Conservation (phyloP, 345 rosid genomes). For the Moringa oleifera region DNA sequence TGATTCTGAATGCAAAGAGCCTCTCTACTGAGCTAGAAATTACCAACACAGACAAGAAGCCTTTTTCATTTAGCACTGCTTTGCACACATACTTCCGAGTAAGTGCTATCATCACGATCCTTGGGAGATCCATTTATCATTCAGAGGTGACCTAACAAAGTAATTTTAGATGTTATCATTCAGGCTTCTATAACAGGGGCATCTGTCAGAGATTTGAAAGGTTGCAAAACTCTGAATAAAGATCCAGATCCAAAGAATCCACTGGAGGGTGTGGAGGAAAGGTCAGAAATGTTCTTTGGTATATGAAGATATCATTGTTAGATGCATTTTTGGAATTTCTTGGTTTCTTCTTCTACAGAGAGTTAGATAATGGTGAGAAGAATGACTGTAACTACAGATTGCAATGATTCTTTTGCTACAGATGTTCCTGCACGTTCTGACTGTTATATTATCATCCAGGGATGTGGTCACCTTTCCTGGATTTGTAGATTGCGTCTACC, state of each 20-base stretch:
- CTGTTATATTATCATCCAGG: slow-evolving; percentile 39
- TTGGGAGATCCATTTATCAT: slow-evolving; percentile 5
- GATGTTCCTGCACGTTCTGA: slow-evolving; percentile 19
- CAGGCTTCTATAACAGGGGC: slow-evolving; percentile 85
- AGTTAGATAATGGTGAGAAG: too few species aligned
- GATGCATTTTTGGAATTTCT: not conserved
- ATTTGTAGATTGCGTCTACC: slow-evolving; percentile 85
- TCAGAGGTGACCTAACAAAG: not conserved
- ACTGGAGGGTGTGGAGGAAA: slow-evolving; percentile 70
- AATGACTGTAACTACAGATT: not conserved
- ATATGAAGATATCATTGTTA: too few species aligned
- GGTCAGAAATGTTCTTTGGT: slow-evolving; percentile 32
- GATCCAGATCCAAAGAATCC: slow-evolving; percentile 92
- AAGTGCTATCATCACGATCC: slow-evolving; percentile 18
- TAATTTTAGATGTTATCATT: slow-evolving; percentile 13
- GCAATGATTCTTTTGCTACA: slow-evolving; percentile 4
- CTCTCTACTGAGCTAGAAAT: slow-evolving; percentile 72
- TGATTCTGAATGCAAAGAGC: slow-evolving; percentile 51
- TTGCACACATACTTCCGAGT: slow-evolving; percentile 89
- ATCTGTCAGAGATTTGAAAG: slow-evolving; percentile 75
- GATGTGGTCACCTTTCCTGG: slow-evolving; percentile 78
- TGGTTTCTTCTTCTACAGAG: not conserved
- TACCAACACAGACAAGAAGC: slow-evolving; percentile 67
- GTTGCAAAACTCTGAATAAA: slow-evolving; percentile 83
- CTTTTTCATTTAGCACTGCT: slow-evolving; percentile 77